Base-by-base conservation (phyloP, 345 rosid species). In the Jatropha curcas region DNA sequence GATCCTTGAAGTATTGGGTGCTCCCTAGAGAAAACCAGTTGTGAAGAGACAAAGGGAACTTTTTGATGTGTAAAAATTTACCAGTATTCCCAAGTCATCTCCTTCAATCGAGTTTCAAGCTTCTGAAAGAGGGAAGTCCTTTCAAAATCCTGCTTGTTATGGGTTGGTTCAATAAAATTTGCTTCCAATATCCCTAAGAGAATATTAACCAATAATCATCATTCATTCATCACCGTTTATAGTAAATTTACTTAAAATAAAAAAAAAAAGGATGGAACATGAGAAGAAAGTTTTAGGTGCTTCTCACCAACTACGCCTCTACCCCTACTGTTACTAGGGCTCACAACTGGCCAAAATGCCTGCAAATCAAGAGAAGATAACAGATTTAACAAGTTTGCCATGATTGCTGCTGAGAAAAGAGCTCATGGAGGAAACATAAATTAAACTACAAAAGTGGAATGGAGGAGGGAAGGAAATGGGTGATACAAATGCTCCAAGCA, bases 141-240 rank as follows among this genome's bases (percentile, higher is more conserved):
- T 85, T 95, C 99, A 75, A 95, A 91, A 72, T 91, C 99, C 80
- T 92, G 99, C 82, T 95, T 95, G 87, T 87, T 88, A 84, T 95
- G 99, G 75, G 92, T 86, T 56, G 99, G 99, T 86, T 95, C 88
- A 53, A 95, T 71, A 81, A 91, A 89, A 82, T 95, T 88, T 80
- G 99, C 96, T 86, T 95, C 97, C 73, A 95, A 76, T 75, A 87
- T 84, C 82, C 99, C 98, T 92, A 81, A 33, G 77, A 81, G 45
- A 70, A 56, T 46, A 71, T 16, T 11, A 19, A 52, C 17, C 60
- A 24, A 67, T 30, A 52, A 73, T 27, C 34, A 39, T 39, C 60
- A 30, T 53, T 37, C 22, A 58, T 12, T 50, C 17, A 39, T 37
- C 52, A 57, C 30, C 51, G 62, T 48, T 73, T 37, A 34, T 31